Conservation (phyloP, 2,329 filamentous ascomycete species). For the Arthrobotrys megalospora region DNA sequence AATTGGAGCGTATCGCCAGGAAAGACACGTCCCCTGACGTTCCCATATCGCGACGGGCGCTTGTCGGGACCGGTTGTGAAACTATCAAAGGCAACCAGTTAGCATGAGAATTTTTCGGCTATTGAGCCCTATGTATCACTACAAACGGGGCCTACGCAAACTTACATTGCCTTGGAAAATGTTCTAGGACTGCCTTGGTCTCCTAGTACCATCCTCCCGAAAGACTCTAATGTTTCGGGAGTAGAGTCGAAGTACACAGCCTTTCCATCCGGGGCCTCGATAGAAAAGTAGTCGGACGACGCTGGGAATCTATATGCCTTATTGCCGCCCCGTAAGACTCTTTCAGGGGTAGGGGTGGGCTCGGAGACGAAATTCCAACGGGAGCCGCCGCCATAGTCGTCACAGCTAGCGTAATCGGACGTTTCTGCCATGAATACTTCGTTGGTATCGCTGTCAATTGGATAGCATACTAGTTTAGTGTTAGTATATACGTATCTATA, state of each 20-base stretch:
- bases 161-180: constrained; percentile 8
- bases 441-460: background rate
- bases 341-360: background rate
- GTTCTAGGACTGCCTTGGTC: background rate
- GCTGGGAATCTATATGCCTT: background rate
- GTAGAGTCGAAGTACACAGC: constrained; percentile 1
- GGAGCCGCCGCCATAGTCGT: background rate
- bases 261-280: background rate
- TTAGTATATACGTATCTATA: background rate
- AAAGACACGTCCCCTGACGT: background rate
- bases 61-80: constrained; percentile 4
- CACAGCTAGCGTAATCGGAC: background rate
- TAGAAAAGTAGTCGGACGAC: background rate
- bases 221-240: background rate
- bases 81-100: background rate
- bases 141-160: background rate
- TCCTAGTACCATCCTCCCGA: background rate
- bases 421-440: background rate
- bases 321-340: background rate
- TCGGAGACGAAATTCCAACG: background rate
- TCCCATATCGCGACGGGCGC: background rate
- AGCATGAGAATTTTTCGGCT: background rate
- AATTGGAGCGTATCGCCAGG: constrained; percentile 1
- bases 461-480: constrained; percentile 6
- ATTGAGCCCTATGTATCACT: no score